These are phyloP conservation scores for Thalassiosira livingstoniorum DNA, from an alignment of 352 stramenopile genomes.

Conservation along the genomic window DNA sequence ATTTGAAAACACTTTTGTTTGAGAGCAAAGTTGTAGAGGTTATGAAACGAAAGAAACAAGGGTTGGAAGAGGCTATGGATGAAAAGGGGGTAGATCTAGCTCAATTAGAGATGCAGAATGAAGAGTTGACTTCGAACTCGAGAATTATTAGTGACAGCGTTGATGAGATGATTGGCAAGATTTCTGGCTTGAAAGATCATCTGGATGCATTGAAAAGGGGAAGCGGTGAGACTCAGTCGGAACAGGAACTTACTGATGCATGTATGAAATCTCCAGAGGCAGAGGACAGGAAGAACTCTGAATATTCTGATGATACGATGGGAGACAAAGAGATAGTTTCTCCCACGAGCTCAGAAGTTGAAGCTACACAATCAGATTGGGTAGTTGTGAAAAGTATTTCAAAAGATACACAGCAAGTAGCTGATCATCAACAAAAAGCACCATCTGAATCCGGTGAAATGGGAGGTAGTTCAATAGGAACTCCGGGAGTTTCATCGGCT, in stretches of 20 bases:
- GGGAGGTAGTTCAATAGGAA: no score
- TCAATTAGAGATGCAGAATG: constrained; percentile 30
- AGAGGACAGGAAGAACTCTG: background rate
- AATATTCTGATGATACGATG: no score
- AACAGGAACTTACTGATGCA: background rate
- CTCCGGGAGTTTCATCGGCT: no score
- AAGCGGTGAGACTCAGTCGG: background rate
- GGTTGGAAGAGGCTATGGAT: constrained; percentile 29
- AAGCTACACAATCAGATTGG: no score
- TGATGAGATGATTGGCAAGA: background rate
- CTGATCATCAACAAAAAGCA: no score
- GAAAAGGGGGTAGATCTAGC: constrained; percentile 25
- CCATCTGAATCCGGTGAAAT: no score
- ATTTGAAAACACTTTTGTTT: constrained; percentile 9
- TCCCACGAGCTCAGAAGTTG: no score
- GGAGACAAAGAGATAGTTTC: no score
- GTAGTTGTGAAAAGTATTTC: no score
- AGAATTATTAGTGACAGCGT: background rate
- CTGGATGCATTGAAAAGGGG: background rate
- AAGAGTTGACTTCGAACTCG: constrained; percentile 9
- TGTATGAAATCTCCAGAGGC: background rate
- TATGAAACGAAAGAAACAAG: constrained; percentile 13
- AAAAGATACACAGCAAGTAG: no score
- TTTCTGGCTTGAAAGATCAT: background rate
- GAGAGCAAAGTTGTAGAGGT: background rate